A percentile compares a stretch with the other conserved stretches of the same genome.
These are phyloP conservation scores for Talaromyces wortmannii DNA, from an alignment of 495 filamentous ascomycete genomes.

Conservation along the genomic window DNA sequence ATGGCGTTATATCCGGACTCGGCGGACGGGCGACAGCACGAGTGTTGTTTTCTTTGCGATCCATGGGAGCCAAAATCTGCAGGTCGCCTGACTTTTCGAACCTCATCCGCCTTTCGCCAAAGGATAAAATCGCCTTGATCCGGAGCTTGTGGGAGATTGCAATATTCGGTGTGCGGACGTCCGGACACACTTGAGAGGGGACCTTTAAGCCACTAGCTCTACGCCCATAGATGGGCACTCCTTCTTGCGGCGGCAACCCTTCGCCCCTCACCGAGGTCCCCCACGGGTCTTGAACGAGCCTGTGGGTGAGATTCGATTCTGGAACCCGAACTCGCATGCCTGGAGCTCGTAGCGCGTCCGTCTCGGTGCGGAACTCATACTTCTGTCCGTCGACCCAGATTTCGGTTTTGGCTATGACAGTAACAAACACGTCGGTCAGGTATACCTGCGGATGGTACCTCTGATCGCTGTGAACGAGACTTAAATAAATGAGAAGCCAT, in stretches of 20 bases:
- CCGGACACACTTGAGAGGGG: not conserved
- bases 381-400: not conserved
- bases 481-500: not conserved
- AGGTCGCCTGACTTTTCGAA: not conserved
- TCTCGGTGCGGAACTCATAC: not conserved
- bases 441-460: not conserved
- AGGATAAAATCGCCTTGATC: not conserved
- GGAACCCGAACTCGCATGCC: not conserved
- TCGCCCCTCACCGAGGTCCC: not conserved
- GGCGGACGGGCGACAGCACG: not conserved
- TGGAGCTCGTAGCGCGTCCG: not conserved
- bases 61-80: not conserved
- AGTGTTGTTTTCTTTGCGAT: not conserved
- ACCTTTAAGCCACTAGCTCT: not conserved
- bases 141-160: not conserved
- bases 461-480: not conserved
- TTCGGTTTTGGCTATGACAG: not conserved
- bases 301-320: not conserved
- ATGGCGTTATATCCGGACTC: not conserved
- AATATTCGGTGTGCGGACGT: not conserved
- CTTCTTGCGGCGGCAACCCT: not conserved
- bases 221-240: not conserved
- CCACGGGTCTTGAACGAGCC: not conserved
- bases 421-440: not conserved
- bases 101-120: not conserved